phyloP scores from a whole-genome alignment of 768 basidiomycete genomes.

The Suillus placidus region DNA sequence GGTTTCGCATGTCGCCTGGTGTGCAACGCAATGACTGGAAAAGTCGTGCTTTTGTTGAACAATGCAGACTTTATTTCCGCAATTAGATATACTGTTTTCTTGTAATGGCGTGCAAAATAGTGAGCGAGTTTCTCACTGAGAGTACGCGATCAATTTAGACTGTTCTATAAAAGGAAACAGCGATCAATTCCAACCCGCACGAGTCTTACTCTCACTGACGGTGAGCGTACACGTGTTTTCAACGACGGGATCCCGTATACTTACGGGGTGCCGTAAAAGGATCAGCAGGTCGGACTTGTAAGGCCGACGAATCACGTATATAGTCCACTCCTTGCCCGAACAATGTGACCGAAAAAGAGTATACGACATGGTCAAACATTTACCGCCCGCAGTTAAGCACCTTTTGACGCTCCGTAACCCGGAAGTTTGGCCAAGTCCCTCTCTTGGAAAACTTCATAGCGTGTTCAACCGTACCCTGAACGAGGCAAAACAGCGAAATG shows the following conservation, averaged over 20 bases:
- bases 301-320: slow-evolving; percentile 4
- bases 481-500: slow-evolving; percentile 65
- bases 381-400: slow-evolving; percentile 73
- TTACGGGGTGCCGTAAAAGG: not conserved
- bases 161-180: not conserved
- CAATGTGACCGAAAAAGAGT: too few relatives aligned
- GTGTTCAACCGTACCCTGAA: slow-evolving; percentile 64
- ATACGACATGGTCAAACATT: slow-evolving; percentile 40
- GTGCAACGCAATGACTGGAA: not conserved
- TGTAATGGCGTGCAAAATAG: not conserved
- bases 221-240: slow-evolving; percentile 1
- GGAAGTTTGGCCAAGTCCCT: slow-evolving; percentile 58
- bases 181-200: not conserved
- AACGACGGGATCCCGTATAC: not conserved
- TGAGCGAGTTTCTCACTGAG: not conserved
- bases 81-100: not conserved
- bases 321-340: not conserved
- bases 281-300: slow-evolving; percentile 8
- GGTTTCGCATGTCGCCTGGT: slow-evolving; percentile 22
- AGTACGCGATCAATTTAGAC: not conserved
- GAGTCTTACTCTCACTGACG: not conserved
- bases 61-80: slow-evolving; percentile 8
- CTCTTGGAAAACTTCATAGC: slow-evolving; percentile 50
- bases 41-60: slow-evolving; percentile 26
- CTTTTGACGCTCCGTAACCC: slow-evolving; percentile 70